Conservation (phyloP, 164 flowering plant genomes). For the Tetracentron sinense region DNA sequence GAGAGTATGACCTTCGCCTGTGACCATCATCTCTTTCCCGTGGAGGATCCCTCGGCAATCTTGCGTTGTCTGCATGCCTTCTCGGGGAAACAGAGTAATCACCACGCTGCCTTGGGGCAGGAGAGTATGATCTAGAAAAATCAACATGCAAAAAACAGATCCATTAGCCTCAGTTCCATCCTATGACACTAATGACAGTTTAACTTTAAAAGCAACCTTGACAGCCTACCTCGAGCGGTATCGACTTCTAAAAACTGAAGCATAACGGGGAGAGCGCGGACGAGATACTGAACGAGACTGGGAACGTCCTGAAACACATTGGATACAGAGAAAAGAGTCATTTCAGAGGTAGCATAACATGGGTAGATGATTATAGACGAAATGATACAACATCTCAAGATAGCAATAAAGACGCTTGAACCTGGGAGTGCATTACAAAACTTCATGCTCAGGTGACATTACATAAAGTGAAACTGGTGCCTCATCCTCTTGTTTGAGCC, state of each 20-base stretch:
- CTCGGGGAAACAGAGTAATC: constrained; percentile 66
- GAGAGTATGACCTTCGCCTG: constrained; percentile 52
- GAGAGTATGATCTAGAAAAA: constrained; percentile 60
- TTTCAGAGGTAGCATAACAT: neutral
- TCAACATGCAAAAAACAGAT: neutral
- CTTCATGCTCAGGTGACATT: too few species aligned
- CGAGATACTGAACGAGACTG: constrained; percentile 64
- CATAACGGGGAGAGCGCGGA: constrained; percentile 65
- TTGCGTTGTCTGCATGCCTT: constrained; percentile 40
- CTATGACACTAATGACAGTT: neutral
- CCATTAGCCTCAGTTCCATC: neutral
- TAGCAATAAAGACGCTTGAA: neutral
- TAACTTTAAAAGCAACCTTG: neutral
- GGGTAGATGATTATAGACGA: neutral
- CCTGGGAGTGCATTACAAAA: neutral
- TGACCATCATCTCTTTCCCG: constrained; percentile 35
- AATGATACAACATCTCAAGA: neutral
- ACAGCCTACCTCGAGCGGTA: constrained; percentile 65
- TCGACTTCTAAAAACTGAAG: constrained; percentile 54
- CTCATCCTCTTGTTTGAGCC: too few species aligned
- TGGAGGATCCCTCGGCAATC: constrained; percentile 51
- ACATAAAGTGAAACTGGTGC: too few species aligned
- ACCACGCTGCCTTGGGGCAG: constrained; percentile 48
- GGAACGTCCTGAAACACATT: constrained; percentile 47
- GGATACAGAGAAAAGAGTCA: neutral